Percentiles rank a stretch among this genome's conserved stretches.
phyloP scores from a whole-genome alignment of 108 stramenopile species.

The Thalassiosira profunda region DNA sequence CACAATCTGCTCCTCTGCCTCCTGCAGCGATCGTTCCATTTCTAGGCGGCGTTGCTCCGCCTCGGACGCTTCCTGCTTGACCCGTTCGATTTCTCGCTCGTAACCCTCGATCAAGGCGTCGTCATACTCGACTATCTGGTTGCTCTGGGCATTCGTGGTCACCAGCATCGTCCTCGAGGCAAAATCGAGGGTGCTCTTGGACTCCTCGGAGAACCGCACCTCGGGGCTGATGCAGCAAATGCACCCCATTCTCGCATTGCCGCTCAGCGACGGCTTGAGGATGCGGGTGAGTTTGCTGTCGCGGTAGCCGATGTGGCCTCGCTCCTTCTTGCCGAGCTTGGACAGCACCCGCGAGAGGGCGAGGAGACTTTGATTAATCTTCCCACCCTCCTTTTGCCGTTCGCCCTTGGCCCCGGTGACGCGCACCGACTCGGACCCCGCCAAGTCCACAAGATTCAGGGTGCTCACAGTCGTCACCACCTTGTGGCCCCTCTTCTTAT shows the following conservation, averaged over 20 bases:
- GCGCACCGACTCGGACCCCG: conserved; percentile 61
- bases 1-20: conserved; percentile 32
- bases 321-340: conserved; percentile 95
- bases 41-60: conserved; percentile 30
- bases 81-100: conserved; percentile 44
- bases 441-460: conserved; percentile 61
- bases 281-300: conserved; percentile 99
- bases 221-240: conserved; percentile 96
- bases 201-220: conserved; percentile 98
- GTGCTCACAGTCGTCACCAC: conserved; percentile 31
- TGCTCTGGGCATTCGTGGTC: conserved; percentile 99
- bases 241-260: conserved; percentile 83
- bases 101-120: conserved; percentile 24
- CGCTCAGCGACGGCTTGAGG: conserved; percentile 96
- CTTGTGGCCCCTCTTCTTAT: conserved; percentile 42
- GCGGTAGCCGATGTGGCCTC: conserved; percentile 96
- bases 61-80: conserved; percentile 34
- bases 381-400: conserved; percentile 94
- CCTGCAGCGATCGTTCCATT: conserved; percentile 24
- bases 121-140: conserved; percentile 68
- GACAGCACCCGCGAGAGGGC: conserved; percentile 98
- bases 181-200: conserved; percentile 97
- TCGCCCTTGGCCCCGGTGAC: conserved; percentile 62
- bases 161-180: conserved; percentile 99
- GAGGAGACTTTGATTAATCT: conserved; percentile 97